phyloP scores from a whole-genome alignment of 2,329 filamentous ascomycete species.

The Cytospora mali region DNA sequence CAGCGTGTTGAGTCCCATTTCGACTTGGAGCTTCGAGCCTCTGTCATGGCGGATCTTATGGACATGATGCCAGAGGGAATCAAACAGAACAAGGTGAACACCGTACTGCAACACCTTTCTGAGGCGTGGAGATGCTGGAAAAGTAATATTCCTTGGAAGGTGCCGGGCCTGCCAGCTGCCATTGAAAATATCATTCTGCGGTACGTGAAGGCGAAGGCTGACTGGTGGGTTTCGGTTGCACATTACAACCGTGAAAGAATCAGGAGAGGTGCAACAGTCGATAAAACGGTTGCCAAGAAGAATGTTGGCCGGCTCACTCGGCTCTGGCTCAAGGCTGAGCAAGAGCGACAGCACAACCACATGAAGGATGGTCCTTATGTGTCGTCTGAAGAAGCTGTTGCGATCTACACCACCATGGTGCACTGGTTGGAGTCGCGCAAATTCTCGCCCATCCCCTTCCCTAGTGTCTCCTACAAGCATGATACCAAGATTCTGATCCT shows the following conservation, averaged over 20 bases:
- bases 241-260: conserved; percentile 99
- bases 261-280: conserved; percentile 91
- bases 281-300: conserved; percentile 99
- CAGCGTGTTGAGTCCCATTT: conserved; percentile 99
- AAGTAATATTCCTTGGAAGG: conserved; percentile 99
- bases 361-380: conserved; percentile 99
- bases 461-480: conserved; percentile 98
- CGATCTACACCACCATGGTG: conserved; percentile 97
- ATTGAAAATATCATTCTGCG: conserved; percentile 99
- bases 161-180: conserved; percentile 90
- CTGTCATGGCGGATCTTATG: conserved; percentile 98
- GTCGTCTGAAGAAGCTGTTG: conserved; percentile 96
- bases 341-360: conserved; percentile 98
- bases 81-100: conserved; percentile 99
- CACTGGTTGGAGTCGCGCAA: conserved; percentile 99
- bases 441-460: conserved; percentile 98
- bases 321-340: conserved; percentile 96
- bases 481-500: conserved; percentile 98
- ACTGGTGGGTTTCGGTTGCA: conserved; percentile 99
- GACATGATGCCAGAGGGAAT: conserved; percentile 99
- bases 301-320: conserved; percentile 93
- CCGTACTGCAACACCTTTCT: conserved; percentile 92
- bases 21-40: conserved; percentile 93
- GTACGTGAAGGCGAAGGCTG: conserved; percentile 98
- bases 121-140: conserved; percentile 99